Evolutionary conservation across 2,329 filamentous ascomycete genomes (phyloP), one percentile per base, ranked within the genome.

Genomic region (Trichoderma endophyticum): DNA sequence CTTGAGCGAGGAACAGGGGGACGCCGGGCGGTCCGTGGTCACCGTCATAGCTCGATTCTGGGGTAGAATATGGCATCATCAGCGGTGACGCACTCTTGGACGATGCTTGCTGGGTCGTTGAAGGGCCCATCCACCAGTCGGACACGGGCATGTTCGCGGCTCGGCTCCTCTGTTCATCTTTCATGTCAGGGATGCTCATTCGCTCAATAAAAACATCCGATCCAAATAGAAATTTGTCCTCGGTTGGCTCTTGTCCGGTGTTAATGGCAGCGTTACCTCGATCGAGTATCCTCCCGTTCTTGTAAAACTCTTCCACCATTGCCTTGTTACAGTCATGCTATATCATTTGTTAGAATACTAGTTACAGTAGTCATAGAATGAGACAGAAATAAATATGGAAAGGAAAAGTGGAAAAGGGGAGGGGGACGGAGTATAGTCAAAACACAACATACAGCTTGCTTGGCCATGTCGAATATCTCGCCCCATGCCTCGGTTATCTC

Each of bases 401-500:
- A 12, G n/a, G 1, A 34, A 8, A 32, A 34, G 11, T n/a, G n/a
- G 28, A 6, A 18, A 26, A 12, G 28, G 8, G 6, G 18, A 48
- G 32, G 21, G 18, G n/a, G 24, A 1, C n/a, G 12, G 21, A 18
- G 11, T 2, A 15, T 4, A n/a, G 15, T 21, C 12, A 36, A 12
- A 9, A 28, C 32, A 24, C 11, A 24, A 75, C 76, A 54, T 76
- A 80, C 79, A 54, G 75, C 77, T 65, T 79, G 76, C 62, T 78
- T 75, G 8, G 77, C 77, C 28, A 77, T 76, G 48, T 73, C 74
- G 54, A 80, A 75, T 18, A 81, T 75, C 15, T 76, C 73, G 36
- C 76, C 77, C 77, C 81, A 81, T 2, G 80, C 79, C 51, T 80
- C 76, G 15, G 79, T 79, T 8, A 82, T 76, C 39, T 75, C 77